These are phyloP conservation scores for Microsporum canis DNA, from an alignment of 2,329 filamentous ascomycete genomes.

Conservation along the genomic window DNA sequence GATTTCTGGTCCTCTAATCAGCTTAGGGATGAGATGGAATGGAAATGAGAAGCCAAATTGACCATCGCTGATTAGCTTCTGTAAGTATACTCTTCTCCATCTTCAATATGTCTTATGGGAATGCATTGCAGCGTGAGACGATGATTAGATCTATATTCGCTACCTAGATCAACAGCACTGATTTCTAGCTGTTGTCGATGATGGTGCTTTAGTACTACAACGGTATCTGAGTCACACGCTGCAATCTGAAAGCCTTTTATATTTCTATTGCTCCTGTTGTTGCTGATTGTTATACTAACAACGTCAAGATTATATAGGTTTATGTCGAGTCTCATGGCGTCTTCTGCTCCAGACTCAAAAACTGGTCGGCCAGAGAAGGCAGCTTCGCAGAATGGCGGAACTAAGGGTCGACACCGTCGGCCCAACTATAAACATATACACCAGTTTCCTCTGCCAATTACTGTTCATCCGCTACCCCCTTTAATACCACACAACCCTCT, in stretches of 20 bases:
- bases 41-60: not conserved
- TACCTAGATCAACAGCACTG: conserved; percentile 40
- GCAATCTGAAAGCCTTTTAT: not conserved
- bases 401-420: conserved; percentile 20
- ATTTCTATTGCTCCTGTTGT: not conserved
- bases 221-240: conserved; percentile 70
- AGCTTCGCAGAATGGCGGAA: not conserved
- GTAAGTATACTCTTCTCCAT: not conserved
- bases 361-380: not conserved
- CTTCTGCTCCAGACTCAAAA: not conserved
- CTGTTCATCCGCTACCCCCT: conserved; percentile 69
- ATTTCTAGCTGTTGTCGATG: conserved; percentile 43
- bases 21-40: not conserved
- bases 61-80: not conserved
- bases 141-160: conserved; percentile 37
- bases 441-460: conserved; percentile 65
- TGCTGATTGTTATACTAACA: not conserved
- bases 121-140: conserved; percentile 20
- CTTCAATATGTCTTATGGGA: not conserved
- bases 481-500: conserved; percentile 90
- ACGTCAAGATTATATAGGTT: not conserved
- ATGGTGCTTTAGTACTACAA: conserved; percentile 69
- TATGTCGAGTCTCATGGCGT: not conserved
- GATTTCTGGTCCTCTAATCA: not conserved
- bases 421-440: conserved; percentile 66